These are phyloP conservation scores for Microbotryum saponariae DNA, from an alignment of 1,284 basidiomycete genomes.

Conservation along the genomic window DNA sequence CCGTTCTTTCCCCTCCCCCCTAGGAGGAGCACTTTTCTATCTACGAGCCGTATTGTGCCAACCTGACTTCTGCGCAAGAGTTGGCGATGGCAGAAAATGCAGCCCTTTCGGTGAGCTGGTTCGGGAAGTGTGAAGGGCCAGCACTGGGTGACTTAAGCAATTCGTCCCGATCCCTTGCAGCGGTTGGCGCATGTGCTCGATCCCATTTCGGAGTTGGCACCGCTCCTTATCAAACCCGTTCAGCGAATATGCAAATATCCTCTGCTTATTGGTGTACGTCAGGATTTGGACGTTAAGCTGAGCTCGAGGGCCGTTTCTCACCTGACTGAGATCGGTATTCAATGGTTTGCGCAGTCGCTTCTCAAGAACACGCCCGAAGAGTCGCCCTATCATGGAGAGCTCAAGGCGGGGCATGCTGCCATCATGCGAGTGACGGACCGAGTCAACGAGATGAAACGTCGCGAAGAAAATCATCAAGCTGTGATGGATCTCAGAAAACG, in stretches of 20 bases:
- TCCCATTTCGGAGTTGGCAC: slow-evolving; percentile 64
- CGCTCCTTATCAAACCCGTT: slow-evolving; percentile 69
- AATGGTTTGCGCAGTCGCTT: slow-evolving; percentile 34
- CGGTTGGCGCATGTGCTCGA: slow-evolving; percentile 39
- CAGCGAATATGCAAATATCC: slow-evolving; percentile 73
- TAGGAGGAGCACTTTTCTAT: slow-evolving; percentile 89
- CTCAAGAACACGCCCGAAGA: slow-evolving; percentile 57
- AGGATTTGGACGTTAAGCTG: background rate
- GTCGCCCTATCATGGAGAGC: slow-evolving; percentile 70
- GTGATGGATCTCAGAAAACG: slow-evolving; percentile 78
- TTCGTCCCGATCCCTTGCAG: slow-evolving; percentile 6
- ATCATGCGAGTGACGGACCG: slow-evolving; percentile 90
- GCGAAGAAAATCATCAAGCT: slow-evolving; percentile 69
- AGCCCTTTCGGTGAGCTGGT: slow-evolving; percentile 59
- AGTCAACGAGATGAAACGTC: slow-evolving; percentile 90
- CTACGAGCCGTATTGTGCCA: slow-evolving; percentile 97
- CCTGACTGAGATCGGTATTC: background rate
- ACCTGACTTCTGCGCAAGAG: slow-evolving; percentile 80
- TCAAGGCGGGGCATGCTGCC: slow-evolving; percentile 72
- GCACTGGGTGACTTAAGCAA: background rate
- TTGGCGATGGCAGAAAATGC: slow-evolving; percentile 78
- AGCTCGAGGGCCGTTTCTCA: background rate
- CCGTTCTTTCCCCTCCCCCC: slow-evolving; percentile 20
- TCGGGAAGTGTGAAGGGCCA: too few species aligned
- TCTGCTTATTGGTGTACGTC: slow-evolving; percentile 54